phyloP scores from a whole-genome alignment of 176 grass and related monocot species.

The Themeda triandra region DNA sequence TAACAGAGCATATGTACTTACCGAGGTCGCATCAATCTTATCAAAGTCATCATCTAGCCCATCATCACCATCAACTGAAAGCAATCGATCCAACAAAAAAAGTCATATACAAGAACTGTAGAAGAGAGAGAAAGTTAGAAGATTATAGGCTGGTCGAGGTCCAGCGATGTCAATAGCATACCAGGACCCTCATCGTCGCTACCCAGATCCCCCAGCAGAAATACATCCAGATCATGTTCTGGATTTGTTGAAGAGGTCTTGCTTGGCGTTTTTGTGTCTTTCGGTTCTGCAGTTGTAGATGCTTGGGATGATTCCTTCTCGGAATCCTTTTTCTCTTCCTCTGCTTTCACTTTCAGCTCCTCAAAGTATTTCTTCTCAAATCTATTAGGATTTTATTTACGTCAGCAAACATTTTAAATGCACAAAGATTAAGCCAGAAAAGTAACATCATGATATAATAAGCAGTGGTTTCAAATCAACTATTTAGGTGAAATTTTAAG shows the following conservation, averaged over 20 bases:
- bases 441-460: background rate
- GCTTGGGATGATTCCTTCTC: slow-evolving; percentile 45
- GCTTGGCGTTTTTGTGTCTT: slow-evolving; percentile 59
- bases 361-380: slow-evolving; percentile 87
- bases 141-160: slow-evolving; percentile 4
- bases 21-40: slow-evolving; percentile 73
- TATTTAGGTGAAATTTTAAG: background rate
- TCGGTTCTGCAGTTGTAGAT: slow-evolving; percentile 36
- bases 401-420: slow-evolving; percentile 8
- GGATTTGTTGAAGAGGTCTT: slow-evolving; percentile 75
- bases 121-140: background rate
- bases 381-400: slow-evolving; percentile 37
- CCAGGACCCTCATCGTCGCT: slow-evolving; percentile 83
- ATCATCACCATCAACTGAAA: slow-evolving; percentile 68
- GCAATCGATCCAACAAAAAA: slow-evolving; percentile 29
- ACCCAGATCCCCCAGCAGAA: slow-evolving; percentile 90
- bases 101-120: slow-evolving; percentile 18
- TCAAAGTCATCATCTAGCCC: slow-evolving; percentile 83
- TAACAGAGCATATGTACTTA: slow-evolving; percentile 34
- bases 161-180: slow-evolving; percentile 32
- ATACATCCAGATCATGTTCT: slow-evolving; percentile 87
- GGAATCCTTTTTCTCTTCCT: slow-evolving; percentile 50
- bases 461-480: background rate
- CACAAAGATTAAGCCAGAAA: background rate
- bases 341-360: slow-evolving; percentile 70